Percentiles rank a stretch among this genome's conserved stretches.
phyloP scores from a whole-genome alignment of 2,329 filamentous ascomycete genomes.

The Ceratocystis smalleyi region DNA sequence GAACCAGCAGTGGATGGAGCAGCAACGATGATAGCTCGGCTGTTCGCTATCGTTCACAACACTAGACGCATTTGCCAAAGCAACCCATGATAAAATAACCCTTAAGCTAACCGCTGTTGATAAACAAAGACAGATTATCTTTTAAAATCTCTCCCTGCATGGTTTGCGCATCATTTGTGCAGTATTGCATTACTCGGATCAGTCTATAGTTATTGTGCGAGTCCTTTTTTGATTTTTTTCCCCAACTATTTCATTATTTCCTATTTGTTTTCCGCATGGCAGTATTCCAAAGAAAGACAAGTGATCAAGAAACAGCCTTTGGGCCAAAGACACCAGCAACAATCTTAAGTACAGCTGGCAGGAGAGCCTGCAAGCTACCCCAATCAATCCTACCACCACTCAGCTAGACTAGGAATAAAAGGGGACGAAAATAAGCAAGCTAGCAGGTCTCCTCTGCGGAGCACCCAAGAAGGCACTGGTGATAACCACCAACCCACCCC shows the following conservation, averaged over 20 bases:
- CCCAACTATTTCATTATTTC: too few species aligned
- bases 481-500: not conserved
- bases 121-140: too few species aligned
- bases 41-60: not conserved
- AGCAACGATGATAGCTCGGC: not conserved
- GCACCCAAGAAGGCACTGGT: not conserved
- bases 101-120: too few species aligned
- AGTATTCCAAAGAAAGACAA: not conserved
- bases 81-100: too few species aligned
- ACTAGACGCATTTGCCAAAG: not conserved
- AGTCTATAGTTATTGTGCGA: too few species aligned
- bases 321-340: not conserved
- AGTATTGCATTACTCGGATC: too few species aligned
- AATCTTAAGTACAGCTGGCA: not conserved
- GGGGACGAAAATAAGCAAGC: not conserved
- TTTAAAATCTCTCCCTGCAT: too few species aligned
- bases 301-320: not conserved
- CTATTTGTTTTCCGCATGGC: too few species aligned
- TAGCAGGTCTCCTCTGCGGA: not conserved
- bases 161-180: too few species aligned
- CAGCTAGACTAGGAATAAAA: not conserved
- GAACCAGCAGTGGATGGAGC: not conserved
- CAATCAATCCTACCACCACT: not conserved
- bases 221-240: too few species aligned
- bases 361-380: not conserved